These are phyloP conservation scores for Polyporus tsugae DNA, from an alignment of 1,284 basidiomycete species.

Conservation along the genomic window DNA sequence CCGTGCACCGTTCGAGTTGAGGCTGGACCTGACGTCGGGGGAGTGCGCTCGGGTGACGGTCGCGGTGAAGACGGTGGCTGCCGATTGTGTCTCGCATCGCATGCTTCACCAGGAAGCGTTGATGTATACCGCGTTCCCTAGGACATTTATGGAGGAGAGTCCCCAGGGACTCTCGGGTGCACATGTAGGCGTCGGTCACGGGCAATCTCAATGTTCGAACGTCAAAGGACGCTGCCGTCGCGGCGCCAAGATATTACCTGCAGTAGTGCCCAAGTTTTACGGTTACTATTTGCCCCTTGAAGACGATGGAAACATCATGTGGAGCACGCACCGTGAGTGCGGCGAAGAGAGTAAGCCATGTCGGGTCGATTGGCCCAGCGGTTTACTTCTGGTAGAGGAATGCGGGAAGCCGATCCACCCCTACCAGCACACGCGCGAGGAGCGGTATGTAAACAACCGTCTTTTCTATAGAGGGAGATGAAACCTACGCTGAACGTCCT, in stretches of 20 bases:
- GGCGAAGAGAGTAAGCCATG: constrained; percentile 10
- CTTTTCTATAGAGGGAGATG: background rate
- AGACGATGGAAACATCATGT: constrained; percentile 17
- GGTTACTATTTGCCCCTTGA: constrained; percentile 55
- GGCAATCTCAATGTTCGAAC: no score
- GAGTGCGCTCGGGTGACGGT: constrained; percentile 39
- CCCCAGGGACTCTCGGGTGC: constrained; percentile 42
- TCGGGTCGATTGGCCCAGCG: constrained; percentile 39
- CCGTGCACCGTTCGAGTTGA: constrained; percentile 36
- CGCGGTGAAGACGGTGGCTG: constrained; percentile 42
- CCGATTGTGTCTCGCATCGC: constrained; percentile 24
- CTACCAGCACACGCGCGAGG: constrained; percentile 40
- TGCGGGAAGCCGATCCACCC: constrained; percentile 50
- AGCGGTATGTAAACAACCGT: constrained; percentile 38
- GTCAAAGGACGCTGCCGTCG: background rate
- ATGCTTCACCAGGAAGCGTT: constrained; percentile 48
- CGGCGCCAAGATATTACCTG: constrained; percentile 34
- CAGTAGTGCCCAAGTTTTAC: constrained; percentile 47
- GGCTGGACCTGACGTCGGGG: constrained; percentile 37
- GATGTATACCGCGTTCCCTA: constrained; percentile 53
- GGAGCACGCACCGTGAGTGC: constrained; percentile 15
- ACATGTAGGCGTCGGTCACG: constrained; percentile 32
- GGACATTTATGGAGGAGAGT: constrained; percentile 54
- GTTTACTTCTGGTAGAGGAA: constrained; percentile 57
- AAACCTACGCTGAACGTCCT: background rate